Percentiles rank a stretch among this genome's conserved stretches.
These are phyloP conservation scores for Penicillium simplicissimum DNA, from an alignment of 495 filamentous ascomycete species.

Conservation along the genomic window DNA sequence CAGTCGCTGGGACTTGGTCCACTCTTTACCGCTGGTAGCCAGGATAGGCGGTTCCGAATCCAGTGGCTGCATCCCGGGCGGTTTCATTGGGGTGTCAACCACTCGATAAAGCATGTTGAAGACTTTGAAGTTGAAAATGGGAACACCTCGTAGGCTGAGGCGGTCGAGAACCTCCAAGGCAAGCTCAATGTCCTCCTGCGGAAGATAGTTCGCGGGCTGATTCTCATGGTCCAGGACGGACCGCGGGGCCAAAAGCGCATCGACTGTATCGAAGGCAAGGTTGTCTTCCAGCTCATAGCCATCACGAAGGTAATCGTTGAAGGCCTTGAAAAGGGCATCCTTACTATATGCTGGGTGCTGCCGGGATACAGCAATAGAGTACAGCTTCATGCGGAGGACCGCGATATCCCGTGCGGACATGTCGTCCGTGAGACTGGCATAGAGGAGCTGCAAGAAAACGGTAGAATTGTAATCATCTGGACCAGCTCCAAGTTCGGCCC, in stretches of 20 bases:
- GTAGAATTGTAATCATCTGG: constrained; percentile 47
- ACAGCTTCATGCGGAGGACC: constrained; percentile 35
- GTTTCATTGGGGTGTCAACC: constrained; percentile 18
- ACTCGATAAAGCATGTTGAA: constrained; percentile 46
- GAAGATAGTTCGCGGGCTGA: constrained; percentile 14
- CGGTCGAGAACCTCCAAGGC: constrained; percentile 49
- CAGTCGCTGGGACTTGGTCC: constrained; percentile 19
- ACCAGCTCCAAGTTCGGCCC: constrained; percentile 41
- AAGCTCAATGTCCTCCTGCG: constrained; percentile 35
- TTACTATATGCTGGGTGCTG: constrained; percentile 43
- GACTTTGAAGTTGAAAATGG: constrained; percentile 46
- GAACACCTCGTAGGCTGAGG: constrained; percentile 44
- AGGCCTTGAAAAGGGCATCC: constrained; percentile 28
- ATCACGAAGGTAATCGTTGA: constrained; percentile 33
- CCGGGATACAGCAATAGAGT: constrained; percentile 37
- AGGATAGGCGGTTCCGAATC: constrained; percentile 1
- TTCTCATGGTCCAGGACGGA: constrained; percentile 3
- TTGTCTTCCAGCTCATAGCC: constrained; percentile 38
- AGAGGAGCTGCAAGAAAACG: constrained; percentile 49
- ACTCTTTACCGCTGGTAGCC: constrained; percentile 7
- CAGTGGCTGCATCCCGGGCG: neutral
- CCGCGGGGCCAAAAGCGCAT: constrained; percentile 37
- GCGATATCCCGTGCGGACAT: constrained; percentile 34
- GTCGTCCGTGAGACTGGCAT: constrained; percentile 32
- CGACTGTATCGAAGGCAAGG: constrained; percentile 38